A percentile compares a stretch with the other conserved stretches of the same genome.
phyloP scores from a whole-genome alignment of 2,329 filamentous ascomycete genomes.

The Periconia digitata region DNA sequence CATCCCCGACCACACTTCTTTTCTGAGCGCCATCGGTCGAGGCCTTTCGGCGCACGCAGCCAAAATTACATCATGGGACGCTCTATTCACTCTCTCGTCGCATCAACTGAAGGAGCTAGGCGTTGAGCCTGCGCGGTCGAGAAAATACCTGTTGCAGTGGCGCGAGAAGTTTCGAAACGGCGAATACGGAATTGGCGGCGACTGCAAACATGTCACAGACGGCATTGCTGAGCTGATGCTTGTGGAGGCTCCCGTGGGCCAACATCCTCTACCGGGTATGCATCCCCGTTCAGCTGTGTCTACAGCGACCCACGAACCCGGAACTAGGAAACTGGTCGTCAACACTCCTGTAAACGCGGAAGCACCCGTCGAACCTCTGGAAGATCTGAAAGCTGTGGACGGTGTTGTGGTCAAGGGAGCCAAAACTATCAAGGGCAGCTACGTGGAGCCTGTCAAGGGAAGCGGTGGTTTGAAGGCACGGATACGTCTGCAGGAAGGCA shows the following conservation, averaged over 20 bases:
- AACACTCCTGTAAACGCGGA: constrained; percentile 56
- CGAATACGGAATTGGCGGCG: constrained; percentile 77
- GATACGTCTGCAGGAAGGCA: constrained; percentile 75
- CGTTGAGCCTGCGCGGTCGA: constrained; percentile 78
- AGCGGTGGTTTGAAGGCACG: constrained; percentile 61
- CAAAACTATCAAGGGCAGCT: constrained; percentile 73
- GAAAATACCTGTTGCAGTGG: constrained; percentile 86
- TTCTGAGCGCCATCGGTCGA: constrained; percentile 89
- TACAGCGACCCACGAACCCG: constrained; percentile 56
- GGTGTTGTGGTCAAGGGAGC: constrained; percentile 70
- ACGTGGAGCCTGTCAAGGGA: constrained; percentile 68
- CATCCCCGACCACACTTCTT: constrained; percentile 80
- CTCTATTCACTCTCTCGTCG: constrained; percentile 80
- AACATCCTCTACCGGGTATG: constrained; percentile 30
- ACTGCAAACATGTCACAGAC: constrained; percentile 69
- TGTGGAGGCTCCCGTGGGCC: constrained; percentile 54
- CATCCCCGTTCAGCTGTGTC: constrained; percentile 37
- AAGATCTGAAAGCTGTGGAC: constrained; percentile 57
- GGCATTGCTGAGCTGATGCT: constrained; percentile 61
- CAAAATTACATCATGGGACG: constrained; percentile 90
- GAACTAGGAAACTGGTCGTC: constrained; percentile 60
- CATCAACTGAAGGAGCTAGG: constrained; percentile 77
- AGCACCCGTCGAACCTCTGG: constrained; percentile 42
- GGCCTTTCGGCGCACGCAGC: constrained; percentile 76
- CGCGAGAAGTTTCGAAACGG: constrained; percentile 80